Conservation (phyloP, 2,329 filamentous ascomycete genomes). For the Immersiporthe knoxdaviesiana region DNA sequence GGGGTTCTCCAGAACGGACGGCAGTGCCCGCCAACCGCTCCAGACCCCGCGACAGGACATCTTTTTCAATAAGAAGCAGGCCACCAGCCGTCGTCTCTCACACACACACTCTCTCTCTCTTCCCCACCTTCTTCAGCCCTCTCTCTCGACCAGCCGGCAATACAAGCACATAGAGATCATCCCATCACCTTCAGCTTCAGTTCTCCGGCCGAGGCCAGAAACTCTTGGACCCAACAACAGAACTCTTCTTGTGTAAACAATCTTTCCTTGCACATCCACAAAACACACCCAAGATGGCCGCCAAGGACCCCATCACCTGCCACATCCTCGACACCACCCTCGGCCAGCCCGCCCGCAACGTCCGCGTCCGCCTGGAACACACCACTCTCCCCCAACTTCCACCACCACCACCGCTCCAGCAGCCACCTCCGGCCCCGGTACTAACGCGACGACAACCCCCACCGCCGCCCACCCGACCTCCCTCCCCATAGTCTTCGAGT, state of each 20-base stretch:
- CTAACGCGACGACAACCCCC: constrained; percentile 36
- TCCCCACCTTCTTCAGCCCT: too few species aligned
- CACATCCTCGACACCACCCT: constrained; percentile 83
- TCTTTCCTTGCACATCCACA: neutral
- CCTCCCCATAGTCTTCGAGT: constrained; percentile 59
- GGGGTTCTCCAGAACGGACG: neutral
- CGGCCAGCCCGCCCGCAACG: constrained; percentile 67
- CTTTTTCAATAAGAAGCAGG: neutral
- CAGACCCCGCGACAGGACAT: neutral
- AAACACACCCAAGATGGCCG: constrained; percentile 16
- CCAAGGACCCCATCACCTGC: constrained; percentile 75
- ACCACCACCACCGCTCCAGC: constrained; percentile 37
- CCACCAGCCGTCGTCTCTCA: neutral
- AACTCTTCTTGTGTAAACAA: too few species aligned
- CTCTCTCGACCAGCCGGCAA: neutral
- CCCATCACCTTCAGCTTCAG: neutral
- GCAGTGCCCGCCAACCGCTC: neutral
- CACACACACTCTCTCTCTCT: too few species aligned
- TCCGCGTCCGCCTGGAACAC: constrained; percentile 68
- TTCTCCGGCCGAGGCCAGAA: neutral
- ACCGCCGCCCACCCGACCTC: constrained; percentile 39
- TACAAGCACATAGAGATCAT: neutral
- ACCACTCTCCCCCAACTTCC: constrained; percentile 33
- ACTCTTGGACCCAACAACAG: neutral
- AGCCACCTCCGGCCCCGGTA: constrained; percentile 32